These are phyloP conservation scores for Chamaenerion angustifolium DNA, from an alignment of 345 rosid species.

Conservation along the genomic window DNA sequence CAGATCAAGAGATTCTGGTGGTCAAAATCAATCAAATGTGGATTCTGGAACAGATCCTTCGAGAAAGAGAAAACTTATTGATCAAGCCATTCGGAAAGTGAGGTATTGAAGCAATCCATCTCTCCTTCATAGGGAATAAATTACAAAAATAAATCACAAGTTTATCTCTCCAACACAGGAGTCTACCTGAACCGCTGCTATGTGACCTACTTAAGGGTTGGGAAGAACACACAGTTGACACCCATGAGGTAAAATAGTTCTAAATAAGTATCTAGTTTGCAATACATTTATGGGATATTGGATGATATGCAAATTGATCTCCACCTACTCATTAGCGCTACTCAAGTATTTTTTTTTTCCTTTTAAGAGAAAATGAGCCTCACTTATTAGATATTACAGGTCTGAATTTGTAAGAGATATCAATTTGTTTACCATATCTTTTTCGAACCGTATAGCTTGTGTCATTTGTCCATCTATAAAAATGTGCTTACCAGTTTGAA, in stretches of 20 bases:
- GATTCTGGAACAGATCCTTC: not conserved
- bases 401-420: no score
- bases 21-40: slow-evolving; percentile 7
- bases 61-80: slow-evolving; percentile 23
- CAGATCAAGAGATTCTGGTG: slow-evolving; percentile 17
- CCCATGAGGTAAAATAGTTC: slow-evolving; percentile 42
- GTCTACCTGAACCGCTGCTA: slow-evolving; percentile 43
- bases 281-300: no score
- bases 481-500: no score
- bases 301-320: no score
- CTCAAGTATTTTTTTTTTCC: no score
- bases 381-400: no score
- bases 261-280: no score
- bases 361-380: no score
- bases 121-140: not conserved
- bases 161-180: slow-evolving; percentile 43
- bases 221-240: slow-evolving; percentile 39
- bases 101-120: slow-evolving; percentile 26
- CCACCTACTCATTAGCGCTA: no score
- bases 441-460: no score
- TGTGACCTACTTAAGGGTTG: slow-evolving; percentile 43
- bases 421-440: no score
- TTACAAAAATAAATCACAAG: not conserved
- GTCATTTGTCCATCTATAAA: not conserved
- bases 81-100: slow-evolving; percentile 38